Percentiles rank a stretch among this genome's conserved stretches.
These are phyloP conservation scores for Stenocarpella maydis DNA, from an alignment of 2,329 filamentous ascomycete genomes.

Conservation along the genomic window DNA sequence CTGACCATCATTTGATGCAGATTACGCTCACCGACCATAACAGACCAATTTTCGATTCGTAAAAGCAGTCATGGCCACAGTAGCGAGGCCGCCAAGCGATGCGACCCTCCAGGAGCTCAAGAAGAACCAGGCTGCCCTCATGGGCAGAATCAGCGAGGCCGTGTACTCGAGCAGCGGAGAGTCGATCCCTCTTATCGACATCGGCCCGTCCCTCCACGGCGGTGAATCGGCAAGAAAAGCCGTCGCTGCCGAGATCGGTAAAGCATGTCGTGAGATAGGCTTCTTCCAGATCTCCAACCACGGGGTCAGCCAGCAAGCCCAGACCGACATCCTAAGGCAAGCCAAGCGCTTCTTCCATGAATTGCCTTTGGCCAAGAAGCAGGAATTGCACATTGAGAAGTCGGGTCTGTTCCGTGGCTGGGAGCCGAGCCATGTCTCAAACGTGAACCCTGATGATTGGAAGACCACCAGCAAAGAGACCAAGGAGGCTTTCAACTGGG, in stretches of 20 bases:
- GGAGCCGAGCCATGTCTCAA: slow-evolving; percentile 28
- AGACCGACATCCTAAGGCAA: slow-evolving; percentile 35
- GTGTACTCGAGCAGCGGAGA: slow-evolving; percentile 3
- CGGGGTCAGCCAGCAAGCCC: slow-evolving; percentile 36
- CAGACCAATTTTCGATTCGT: not conserved
- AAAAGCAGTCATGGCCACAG: not conserved
- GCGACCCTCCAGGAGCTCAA: slow-evolving; percentile 1
- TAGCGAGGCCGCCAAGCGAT: not conserved
- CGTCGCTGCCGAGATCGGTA: slow-evolving; percentile 3
- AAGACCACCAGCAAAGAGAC: slow-evolving; percentile 17
- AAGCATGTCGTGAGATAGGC: slow-evolving; percentile 37
- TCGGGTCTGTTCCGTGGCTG: slow-evolving; percentile 33
- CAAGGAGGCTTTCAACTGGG: slow-evolving; percentile 36
- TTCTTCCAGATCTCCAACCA: slow-evolving; percentile 43
- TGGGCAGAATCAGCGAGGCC: slow-evolving; percentile 15
- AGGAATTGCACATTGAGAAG: slow-evolving; percentile 36
- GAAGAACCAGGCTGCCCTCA: slow-evolving; percentile 13
- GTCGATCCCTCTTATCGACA: slow-evolving; percentile 21
- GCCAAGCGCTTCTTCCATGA: slow-evolving; percentile 39
- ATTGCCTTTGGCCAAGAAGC: slow-evolving; percentile 36
- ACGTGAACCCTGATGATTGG: slow-evolving; percentile 19
- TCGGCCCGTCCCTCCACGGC: slow-evolving; percentile 21
- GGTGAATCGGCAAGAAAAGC: not conserved
- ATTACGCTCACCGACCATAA: too few relatives aligned
- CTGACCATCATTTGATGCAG: not conserved